Evolutionary conservation across 495 filamentous ascomycete species (phyloP).

Genomic region (Tuber indicum): DNA sequence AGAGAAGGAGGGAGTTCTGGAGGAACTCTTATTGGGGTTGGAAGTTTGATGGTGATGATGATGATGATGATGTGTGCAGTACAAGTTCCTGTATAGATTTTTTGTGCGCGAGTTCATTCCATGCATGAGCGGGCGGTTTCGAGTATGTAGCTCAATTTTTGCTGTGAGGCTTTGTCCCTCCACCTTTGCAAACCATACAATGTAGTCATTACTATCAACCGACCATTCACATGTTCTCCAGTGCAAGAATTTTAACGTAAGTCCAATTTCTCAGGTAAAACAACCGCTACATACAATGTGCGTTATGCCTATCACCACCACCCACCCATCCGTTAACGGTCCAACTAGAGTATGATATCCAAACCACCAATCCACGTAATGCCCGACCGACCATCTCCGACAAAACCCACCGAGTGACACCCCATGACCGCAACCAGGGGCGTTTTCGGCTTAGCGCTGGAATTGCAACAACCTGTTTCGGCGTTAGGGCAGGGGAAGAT

Average conservation of each 20-base stretch:
- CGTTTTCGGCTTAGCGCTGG: not conserved
- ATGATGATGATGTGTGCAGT: not conserved
- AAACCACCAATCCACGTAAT: too few relatives aligned
- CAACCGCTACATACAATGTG: not conserved
- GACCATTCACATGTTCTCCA: not conserved
- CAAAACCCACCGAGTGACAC: not conserved
- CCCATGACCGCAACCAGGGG: not conserved
- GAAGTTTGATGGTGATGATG: slow-evolving; percentile 19
- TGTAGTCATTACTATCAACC: not conserved
- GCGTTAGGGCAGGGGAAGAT: not conserved
- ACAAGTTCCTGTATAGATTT: not conserved
- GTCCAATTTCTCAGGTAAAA: not conserved
- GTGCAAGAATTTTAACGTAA: not conserved
- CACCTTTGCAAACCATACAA: not conserved
- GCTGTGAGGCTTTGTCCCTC: not conserved
- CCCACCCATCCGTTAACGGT: not conserved
- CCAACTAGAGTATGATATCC: not conserved
- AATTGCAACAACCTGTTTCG: not conserved
- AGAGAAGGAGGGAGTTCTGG: slow-evolving; percentile 14
- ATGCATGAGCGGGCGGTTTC: not conserved
- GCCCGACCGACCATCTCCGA: not conserved
- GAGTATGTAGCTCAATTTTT: not conserved
- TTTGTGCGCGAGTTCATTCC: not conserved
- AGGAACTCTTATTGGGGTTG: slow-evolving; percentile 19
- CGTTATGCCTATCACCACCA: not conserved